Evolutionary conservation across 177 flowering plant genomes (phyloP), one percentile per base, ranked within the genome.

Genomic region (Vitis hybrid): DNA sequence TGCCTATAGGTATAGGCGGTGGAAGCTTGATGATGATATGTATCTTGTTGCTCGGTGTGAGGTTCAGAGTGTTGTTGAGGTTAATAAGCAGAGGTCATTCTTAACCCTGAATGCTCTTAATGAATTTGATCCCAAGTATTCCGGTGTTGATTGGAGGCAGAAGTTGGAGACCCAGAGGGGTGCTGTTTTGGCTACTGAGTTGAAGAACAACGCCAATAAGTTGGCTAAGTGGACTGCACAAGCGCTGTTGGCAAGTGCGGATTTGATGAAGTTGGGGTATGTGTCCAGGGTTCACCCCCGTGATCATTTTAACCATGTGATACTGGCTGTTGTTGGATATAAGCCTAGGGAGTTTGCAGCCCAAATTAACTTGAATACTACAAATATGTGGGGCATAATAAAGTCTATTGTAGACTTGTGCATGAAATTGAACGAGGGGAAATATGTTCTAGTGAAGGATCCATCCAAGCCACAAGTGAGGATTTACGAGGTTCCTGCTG

Each of bases 61-160:
- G 80, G 89, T 85, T 64, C 98, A 92, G 79, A 88, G 97, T 73
- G 92, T 85, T n/a, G 69, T 83, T 6, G 98, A 92, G 56, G 70
- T 81, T 19, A 92, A 89, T 56, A 87, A 90, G 56, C 88, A 88
- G 69, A 77, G 80, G 67, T 81, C 88, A 0, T 91, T 84, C 66
- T 69, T 94, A 72, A 94, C 97, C 0, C 64, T 91, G 77, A 94
- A 94, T 84, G 98, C 98, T 0, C 86, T 94, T 52, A 92, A 94
- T 68, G 98, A 94, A 81, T 92, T 92, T 68, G 98, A 94, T 80
- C 83, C 93, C 0, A 94, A 94, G 81, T 94, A 92, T 62, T 88
- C 97, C 0, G 97, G 98, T 27, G 89, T 94, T 35, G 98, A 94
- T 70, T 94, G 98, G 98, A 89, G 97, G 82, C 91, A 88, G 91